Evolutionary conservation across 2,329 filamentous ascomycete species (phyloP), one percentile per base, ranked within the genome.

Genomic region (Alternaria viburni): DNA sequence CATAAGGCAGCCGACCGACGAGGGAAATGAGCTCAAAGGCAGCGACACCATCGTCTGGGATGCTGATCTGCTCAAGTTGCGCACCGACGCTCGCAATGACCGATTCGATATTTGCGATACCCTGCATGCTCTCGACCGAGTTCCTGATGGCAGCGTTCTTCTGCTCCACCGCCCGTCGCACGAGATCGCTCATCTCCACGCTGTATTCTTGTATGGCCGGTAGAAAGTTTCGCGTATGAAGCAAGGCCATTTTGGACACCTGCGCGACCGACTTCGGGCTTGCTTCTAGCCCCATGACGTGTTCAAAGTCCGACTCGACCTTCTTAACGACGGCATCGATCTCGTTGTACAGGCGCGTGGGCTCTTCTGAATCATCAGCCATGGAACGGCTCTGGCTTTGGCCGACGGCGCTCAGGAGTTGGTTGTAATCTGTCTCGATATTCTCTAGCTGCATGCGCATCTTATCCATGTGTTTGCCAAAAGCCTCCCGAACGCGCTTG

Each of bases 291-390:
- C 87, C 86, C 47, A 93, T 83, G 11, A 93, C 88, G 68, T 92
- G 90, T 69, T 93, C 90, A 74, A 93, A 92, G 79, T 98, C 96
- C 6, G 90, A 92, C 51, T 90, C 89, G 54, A 99, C 91, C 80
- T 97, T 97, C 72, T 89, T 93, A 55, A 90, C 90, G 59, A 98
- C 86, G 0, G 92, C 91, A 75, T 95, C 90, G 46, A 98, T 93
- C 77, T 98, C 96, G 65, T 93, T 87, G 54, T 96, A 84, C 7
- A 97, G 83, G 65, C 91, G 89, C 21, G 83, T 80, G 6, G 91
- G 86, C 68, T 94, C 91, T 52, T 88, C 85, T 45, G 83, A 83
- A 62, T 88, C 89, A 17, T 84, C 82, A 50, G 89, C 76, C 6
- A 86, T 81, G 21, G 85, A 90, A 52, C 85, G 86, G 61, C 74